Percentiles rank a stretch among this genome's conserved stretches.
These are phyloP conservation scores for Malus fusca DNA, from an alignment of 306 rosid species.

Conservation along the genomic window DNA sequence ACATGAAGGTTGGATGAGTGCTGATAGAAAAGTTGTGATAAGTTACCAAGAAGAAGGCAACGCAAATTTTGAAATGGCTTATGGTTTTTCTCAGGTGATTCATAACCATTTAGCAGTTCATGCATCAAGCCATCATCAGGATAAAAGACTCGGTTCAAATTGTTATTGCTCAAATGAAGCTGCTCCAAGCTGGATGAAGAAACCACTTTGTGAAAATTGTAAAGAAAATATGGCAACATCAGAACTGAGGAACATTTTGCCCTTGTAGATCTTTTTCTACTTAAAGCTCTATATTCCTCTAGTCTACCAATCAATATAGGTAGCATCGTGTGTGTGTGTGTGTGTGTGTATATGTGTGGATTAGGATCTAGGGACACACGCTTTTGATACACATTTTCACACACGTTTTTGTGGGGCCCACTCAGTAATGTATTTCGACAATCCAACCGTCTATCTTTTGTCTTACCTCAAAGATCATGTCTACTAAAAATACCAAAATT, in stretches of 20 bases:
- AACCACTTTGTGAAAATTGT: constrained; percentile 25
- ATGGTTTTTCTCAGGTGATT: constrained; percentile 22
- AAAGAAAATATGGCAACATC: constrained; percentile 22
- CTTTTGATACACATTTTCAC: too few species aligned
- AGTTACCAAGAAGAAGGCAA: constrained; percentile 78
- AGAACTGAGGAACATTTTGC: not conserved
- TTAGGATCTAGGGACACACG: too few species aligned
- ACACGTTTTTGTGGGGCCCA: too few species aligned
- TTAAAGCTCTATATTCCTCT: not conserved
- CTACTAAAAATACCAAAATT: too few species aligned
- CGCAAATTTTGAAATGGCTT: constrained; percentile 62
- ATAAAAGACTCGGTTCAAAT: constrained; percentile 52
- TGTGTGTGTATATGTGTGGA: too few species aligned
- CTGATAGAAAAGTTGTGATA: constrained; percentile 10
- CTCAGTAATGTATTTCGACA: too few species aligned
- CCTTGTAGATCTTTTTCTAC: not conserved
- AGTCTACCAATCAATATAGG: not conserved
- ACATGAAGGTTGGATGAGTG: not conserved
- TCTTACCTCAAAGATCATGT: too few species aligned
- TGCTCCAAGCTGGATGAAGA: constrained; percentile 75
- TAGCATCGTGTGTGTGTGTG: too few species aligned
- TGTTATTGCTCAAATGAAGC: constrained; percentile 84
- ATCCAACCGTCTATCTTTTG: too few species aligned
- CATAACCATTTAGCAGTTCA: constrained; percentile 27
- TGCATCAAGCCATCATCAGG: constrained; percentile 31